phyloP scores from a whole-genome alignment of 352 stramenopile genomes.

The Thraustochytrium sp. region DNA sequence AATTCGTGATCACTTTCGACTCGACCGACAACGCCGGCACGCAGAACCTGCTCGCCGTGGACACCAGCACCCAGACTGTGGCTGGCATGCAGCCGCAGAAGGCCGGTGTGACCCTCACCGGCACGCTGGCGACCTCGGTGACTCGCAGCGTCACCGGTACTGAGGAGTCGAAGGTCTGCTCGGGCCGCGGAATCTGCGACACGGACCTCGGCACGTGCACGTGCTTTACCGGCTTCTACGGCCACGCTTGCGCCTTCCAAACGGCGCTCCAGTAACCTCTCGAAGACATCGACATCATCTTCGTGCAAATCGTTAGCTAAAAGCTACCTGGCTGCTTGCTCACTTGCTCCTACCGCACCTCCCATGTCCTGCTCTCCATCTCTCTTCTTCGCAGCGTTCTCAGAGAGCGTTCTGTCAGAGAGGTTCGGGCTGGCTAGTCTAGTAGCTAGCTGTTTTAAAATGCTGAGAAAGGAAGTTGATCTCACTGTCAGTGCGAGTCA shows the following conservation, averaged over 20 bases:
- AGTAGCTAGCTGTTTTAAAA: too few relatives aligned
- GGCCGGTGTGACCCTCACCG: too few relatives aligned
- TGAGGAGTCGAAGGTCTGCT: slow-evolving; percentile 55
- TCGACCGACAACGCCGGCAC: not conserved
- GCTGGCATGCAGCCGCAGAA: slow-evolving; percentile 54
- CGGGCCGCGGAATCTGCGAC: slow-evolving; percentile 55
- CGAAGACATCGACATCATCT: not conserved
- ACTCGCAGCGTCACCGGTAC: not conserved
- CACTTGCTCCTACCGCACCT: not conserved
- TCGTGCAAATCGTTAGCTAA: not conserved
- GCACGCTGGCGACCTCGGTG: not conserved
- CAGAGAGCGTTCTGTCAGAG: not conserved
- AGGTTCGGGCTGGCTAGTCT: too few relatives aligned
- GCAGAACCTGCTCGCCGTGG: not conserved
- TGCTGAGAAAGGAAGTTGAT: too few relatives aligned
- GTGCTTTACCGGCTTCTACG: slow-evolving; percentile 50
- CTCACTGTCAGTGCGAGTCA: too few relatives aligned
- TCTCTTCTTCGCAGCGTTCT: not conserved
- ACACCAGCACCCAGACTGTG: slow-evolving; percentile 53
- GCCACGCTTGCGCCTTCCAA: slow-evolving; percentile 22
- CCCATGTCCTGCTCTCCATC: not conserved
- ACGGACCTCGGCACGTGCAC: slow-evolving; percentile 52
- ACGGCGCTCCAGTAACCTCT: slow-evolving; percentile 39
- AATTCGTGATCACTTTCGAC: slow-evolving; percentile 45
- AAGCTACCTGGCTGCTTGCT: not conserved